Evolutionary conservation across 2,329 filamentous ascomycete species (phyloP), one percentile per base, ranked within the genome.

Genomic region (Incumbomyces delicatus): DNA sequence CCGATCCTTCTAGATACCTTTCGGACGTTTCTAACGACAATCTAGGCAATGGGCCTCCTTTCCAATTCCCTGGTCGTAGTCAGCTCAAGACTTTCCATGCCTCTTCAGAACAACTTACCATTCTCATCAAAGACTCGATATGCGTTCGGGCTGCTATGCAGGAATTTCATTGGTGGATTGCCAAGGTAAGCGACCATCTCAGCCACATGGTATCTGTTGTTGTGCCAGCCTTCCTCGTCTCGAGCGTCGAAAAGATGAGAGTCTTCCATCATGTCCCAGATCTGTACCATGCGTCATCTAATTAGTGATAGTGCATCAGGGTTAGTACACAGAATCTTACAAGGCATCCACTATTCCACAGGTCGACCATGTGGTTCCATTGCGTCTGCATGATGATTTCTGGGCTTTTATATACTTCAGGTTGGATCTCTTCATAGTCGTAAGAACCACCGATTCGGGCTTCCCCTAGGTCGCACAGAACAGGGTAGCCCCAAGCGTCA

Each of bases 281-380:
- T 17, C 33, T 35, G 33, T 11, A 35, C 33, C n/a, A 17, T 35
- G 33, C 33, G 16, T 35, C 13, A 14, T 35, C 6, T 35, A 11
- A 14, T 35, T 11, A 14, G 33, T 12, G 11, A 14, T n/a, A 17
- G 16, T 17, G 33, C n/a, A 35, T 14, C n/a, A 5, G 4, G 33
- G 33, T 14, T 6, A 17, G 33, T 17, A 14, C 33, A 14, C 33
- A 17, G 13, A 6, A 12, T 14, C 33, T 35, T 61, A 73, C 70
- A 71, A 76, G 66, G 46, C 67, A 70, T 8, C 71, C 72, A 2
- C 64, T 62, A 47, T 72, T 75, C 73, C 73, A 78, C 42, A 77
- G 70, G 57, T 77, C 73, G 12, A 72, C 61, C n/a, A 63, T 60
- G 41, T 68, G 71, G 0, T 60, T 59, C 73, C 72, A 77, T 1